These are phyloP conservation scores for Kuraishia borneana DNA, from an alignment of 805 yeast genomes.

Conservation along the genomic window DNA sequence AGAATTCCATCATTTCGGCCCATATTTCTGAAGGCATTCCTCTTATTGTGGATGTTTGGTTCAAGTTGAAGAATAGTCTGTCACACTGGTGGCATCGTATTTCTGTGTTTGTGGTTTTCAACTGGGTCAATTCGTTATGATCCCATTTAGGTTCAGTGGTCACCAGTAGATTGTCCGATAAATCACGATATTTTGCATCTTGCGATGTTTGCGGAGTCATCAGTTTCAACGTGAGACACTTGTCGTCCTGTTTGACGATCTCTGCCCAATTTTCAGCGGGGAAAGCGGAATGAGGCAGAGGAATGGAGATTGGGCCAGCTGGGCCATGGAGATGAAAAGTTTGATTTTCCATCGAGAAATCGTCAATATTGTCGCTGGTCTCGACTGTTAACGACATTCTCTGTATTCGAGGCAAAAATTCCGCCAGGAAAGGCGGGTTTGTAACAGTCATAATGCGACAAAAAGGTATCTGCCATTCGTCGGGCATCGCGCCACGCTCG, in stretches of 20 bases:
- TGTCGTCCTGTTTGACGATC: background rate
- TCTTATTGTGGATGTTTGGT: constrained; percentile 19
- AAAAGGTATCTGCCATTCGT: background rate
- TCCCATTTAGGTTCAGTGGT: constrained; percentile 3
- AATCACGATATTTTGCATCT: background rate
- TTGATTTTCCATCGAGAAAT: no score
- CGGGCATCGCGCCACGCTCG: no score
- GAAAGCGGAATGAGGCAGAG: background rate
- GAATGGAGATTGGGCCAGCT: no score
- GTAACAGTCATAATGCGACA: no score
- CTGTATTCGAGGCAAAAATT: constrained; percentile 1
- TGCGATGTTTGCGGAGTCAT: background rate
- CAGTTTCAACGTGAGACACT: background rate
- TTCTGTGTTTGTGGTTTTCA: no score
- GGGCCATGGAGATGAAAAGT: no score
- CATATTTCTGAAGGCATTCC: constrained; percentile 89
- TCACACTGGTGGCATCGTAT: constrained; percentile 2
- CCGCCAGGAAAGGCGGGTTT: background rate
- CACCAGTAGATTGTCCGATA: constrained; percentile 1
- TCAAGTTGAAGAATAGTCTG: constrained; percentile 15
- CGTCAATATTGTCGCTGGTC: no score
- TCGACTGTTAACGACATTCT: background rate
- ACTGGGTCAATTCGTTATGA: background rate
- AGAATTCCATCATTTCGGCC: constrained; percentile 92
- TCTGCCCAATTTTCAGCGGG: background rate